Percentiles rank a stretch among this genome's conserved stretches.
Evolutionary conservation across 768 basidiomycete genomes (phyloP).

Genomic region (Auricularia heimuer): DNA sequence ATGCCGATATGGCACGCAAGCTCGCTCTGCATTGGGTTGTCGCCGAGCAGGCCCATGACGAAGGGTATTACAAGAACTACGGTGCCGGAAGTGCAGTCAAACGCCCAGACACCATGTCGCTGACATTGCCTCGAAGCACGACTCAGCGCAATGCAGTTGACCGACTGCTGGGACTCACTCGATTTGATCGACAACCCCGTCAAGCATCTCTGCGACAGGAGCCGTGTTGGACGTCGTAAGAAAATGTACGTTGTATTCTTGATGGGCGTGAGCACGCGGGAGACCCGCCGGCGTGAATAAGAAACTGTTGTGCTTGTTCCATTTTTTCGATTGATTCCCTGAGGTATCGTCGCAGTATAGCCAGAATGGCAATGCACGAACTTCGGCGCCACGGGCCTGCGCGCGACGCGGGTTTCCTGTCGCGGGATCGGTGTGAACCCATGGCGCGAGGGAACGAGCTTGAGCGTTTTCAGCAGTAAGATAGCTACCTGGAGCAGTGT

Average conservation of each 20-base stretch:
- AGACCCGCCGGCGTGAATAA: constrained; percentile 19
- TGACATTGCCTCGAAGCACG: constrained; percentile 8
- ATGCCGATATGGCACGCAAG: constrained; percentile 35
- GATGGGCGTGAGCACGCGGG: constrained; percentile 1
- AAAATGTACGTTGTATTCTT: constrained; percentile 6
- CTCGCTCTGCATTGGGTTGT: constrained; percentile 40
- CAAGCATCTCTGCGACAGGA: constrained; percentile 34
- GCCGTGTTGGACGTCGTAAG: constrained; percentile 25
- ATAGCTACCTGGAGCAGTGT: too few species aligned
- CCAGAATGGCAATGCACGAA: constrained; percentile 13
- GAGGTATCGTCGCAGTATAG: constrained; percentile 21
- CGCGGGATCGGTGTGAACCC: constrained; percentile 3
- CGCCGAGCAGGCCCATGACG: constrained; percentile 21
- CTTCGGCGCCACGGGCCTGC: constrained; percentile 7
- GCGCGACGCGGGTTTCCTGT: constrained; percentile 7
- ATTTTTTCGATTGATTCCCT: constrained; percentile 19
- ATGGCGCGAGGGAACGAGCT: not conserved
- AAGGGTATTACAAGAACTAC: constrained; percentile 9
- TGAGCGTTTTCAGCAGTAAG: too few species aligned
- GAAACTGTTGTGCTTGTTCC: constrained; percentile 22
- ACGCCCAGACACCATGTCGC: constrained; percentile 28
- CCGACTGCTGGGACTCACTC: constrained; percentile 17
- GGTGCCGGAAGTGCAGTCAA: constrained; percentile 17
- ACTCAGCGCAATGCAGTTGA: constrained; percentile 8
- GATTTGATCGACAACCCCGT: constrained; percentile 15